Conservation (phyloP, 2,329 filamentous ascomycete genomes). For the Pyricularia pennisetigena region DNA sequence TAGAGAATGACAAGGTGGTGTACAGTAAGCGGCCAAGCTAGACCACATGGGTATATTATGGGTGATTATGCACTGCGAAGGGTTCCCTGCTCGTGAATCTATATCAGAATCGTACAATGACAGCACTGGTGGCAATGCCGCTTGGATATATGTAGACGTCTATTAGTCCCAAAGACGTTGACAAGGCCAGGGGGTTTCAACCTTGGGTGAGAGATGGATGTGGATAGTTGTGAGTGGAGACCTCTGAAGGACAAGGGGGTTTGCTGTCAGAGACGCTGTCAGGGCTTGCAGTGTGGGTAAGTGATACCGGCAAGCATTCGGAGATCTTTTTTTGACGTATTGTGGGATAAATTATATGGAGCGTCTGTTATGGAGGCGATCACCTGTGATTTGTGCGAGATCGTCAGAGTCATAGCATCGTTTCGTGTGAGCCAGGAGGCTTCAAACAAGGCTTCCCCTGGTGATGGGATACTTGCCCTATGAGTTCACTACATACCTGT, state of each 20-base stretch:
- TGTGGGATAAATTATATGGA: background rate
- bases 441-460: background rate
- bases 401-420: background rate
- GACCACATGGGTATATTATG: background rate
- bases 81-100: background rate
- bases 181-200: background rate
- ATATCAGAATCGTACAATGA: background rate
- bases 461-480: background rate
- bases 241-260: background rate
- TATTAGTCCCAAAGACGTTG: background rate
- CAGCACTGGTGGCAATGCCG: background rate
- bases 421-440: conserved; percentile 1
- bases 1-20: background rate
- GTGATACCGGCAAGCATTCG: conserved; percentile 1
- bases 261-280: background rate
- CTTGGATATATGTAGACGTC: conserved; percentile 1
- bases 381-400: background rate
- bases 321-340: background rate
- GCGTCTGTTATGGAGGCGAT: background rate
- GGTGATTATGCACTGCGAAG: background rate
- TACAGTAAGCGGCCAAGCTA: background rate
- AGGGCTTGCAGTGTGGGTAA: background rate
- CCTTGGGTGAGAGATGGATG: background rate
- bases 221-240: conserved; percentile 1
- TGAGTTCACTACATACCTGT: background rate